phyloP scores from a whole-genome alignment of 495 filamentous ascomycete species.

The Penicillium canescens region DNA sequence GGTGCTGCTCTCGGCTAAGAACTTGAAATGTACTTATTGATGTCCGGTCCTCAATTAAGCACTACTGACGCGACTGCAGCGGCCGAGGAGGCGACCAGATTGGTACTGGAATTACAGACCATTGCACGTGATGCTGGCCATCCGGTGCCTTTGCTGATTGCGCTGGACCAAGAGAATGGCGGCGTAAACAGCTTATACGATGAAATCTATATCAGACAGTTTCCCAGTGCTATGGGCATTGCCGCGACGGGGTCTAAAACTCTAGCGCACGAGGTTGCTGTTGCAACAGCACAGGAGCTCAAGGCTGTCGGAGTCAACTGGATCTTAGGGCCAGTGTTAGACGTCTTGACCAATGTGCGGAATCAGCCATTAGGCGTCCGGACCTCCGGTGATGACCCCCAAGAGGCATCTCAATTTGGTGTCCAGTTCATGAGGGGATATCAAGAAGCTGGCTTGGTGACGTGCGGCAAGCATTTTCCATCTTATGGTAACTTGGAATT shows the following conservation, averaged over 20 bases:
- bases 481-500: slow-evolving; percentile 94
- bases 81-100: slow-evolving; percentile 76
- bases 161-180: slow-evolving; percentile 90
- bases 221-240: slow-evolving; percentile 88
- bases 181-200: slow-evolving; percentile 93
- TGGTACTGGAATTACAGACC: slow-evolving; percentile 83
- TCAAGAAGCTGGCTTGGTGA: slow-evolving; percentile 79
- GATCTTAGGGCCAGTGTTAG: slow-evolving; percentile 86
- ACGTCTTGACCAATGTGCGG: slow-evolving; percentile 84
- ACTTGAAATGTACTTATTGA: slow-evolving; percentile 72
- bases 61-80: slow-evolving; percentile 49
- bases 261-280: slow-evolving; percentile 77
- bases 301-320: slow-evolving; percentile 86
- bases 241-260: slow-evolving; percentile 79
- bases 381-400: slow-evolving; percentile 81
- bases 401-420: slow-evolving; percentile 85
- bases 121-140: slow-evolving; percentile 86
- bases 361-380: slow-evolving; percentile 86
- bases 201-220: slow-evolving; percentile 87
- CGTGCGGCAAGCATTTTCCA: slow-evolving; percentile 91
- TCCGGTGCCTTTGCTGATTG: slow-evolving; percentile 79
- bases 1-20: slow-evolving; percentile 86
- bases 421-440: slow-evolving; percentile 87
- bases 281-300: slow-evolving; percentile 84
- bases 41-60: neutral